Evolutionary conservation across 441 rosid species (phyloP), one percentile per base, ranked within the genome.

Genomic region (Populus trichocarpa): DNA sequence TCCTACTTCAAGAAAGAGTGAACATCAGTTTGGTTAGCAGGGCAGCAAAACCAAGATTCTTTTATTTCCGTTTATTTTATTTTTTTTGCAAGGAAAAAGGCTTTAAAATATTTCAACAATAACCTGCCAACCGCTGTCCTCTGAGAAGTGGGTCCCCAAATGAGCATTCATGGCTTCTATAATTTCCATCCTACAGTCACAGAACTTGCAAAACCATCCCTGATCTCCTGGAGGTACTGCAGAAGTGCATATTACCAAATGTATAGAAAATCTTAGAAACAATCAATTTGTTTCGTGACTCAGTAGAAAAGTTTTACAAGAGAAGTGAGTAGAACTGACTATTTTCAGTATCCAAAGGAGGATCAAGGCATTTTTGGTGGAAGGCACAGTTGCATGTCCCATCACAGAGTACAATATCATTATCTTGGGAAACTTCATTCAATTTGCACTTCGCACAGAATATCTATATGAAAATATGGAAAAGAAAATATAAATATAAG

Each of bases 161-260:
- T 93, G 99, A 14, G 96, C 99, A 91, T 94, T 96, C 88, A 92
- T 92, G 33, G 94, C 82, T 72, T 93, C 99, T 67, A 96, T 87
- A 77, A 96, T 93, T 80, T 90, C 98, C 86, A 94, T 94, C 86
- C 96, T 91, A 82, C 96, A 90, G 61, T 89, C 97, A 85, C 99
- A 96, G 77, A 85, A 85, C 81, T 89, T 89, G 89, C 99, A 96
- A 82, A 90, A 94, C 98, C 99, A 96, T 82, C 99, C 97, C 80
- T 93, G 96, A 78, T 93, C 99, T 82, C 95, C 98, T 33, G 97
- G 97, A 78, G 99, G 99, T 75, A 96, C 99, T 96, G 90, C 83
- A 85, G 70, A 82, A 96, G 97, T 96, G 90, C 83, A 85, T 68
- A 83, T 76, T 64, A 80, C 68, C 61, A 81, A 80, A 84, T 70